These are phyloP conservation scores for Endoconidiophora laricicola DNA, from an alignment of 2,329 filamentous ascomycete species.

Conservation along the genomic window DNA sequence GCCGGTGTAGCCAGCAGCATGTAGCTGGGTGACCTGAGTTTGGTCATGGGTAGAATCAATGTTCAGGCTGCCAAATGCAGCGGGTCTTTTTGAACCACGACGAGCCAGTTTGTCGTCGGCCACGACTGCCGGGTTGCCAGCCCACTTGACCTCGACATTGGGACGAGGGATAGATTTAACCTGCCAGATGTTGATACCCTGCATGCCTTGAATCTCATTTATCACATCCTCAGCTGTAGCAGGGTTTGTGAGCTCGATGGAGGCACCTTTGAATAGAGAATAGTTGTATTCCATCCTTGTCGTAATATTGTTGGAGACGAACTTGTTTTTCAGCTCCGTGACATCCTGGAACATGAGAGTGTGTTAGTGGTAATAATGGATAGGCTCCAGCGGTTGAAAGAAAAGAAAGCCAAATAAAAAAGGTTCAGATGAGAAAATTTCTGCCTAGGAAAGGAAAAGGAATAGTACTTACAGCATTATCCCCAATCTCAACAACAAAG, in stretches of 20 bases:
- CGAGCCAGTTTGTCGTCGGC: slow-evolving; percentile 8
- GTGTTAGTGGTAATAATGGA: too few species aligned
- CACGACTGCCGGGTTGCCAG: slow-evolving; percentile 20
- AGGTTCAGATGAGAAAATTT: too few species aligned
- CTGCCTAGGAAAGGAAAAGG: background rate
- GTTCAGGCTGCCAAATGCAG: slow-evolving; percentile 7
- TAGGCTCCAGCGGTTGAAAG: too few species aligned
- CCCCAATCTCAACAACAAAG: slow-evolving; percentile 38
- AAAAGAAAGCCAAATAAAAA: too few species aligned
- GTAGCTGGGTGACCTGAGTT: slow-evolving; percentile 39
- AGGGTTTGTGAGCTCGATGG: slow-evolving; percentile 33
- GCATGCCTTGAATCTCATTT: slow-evolving; percentile 24
- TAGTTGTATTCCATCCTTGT: slow-evolving; percentile 33
- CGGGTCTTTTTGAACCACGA: background rate
- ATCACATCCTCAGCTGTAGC: slow-evolving; percentile 27
- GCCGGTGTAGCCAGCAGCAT: slow-evolving; percentile 30
- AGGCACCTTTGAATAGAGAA: slow-evolving; percentile 36
- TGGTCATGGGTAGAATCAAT: slow-evolving; percentile 34
- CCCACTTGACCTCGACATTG: slow-evolving; percentile 28
- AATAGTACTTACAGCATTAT: slow-evolving; percentile 26
- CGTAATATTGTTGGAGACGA: slow-evolving; percentile 23
- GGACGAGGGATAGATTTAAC: slow-evolving; percentile 28
- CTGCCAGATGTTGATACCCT: slow-evolving; percentile 33
- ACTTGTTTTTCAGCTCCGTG: slow-evolving; percentile 22
- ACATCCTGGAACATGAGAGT: slow-evolving; percentile 23